These are phyloP conservation scores for Wickerhamiella siamensis DNA, from an alignment of 805 yeast species.

Conservation along the genomic window DNA sequence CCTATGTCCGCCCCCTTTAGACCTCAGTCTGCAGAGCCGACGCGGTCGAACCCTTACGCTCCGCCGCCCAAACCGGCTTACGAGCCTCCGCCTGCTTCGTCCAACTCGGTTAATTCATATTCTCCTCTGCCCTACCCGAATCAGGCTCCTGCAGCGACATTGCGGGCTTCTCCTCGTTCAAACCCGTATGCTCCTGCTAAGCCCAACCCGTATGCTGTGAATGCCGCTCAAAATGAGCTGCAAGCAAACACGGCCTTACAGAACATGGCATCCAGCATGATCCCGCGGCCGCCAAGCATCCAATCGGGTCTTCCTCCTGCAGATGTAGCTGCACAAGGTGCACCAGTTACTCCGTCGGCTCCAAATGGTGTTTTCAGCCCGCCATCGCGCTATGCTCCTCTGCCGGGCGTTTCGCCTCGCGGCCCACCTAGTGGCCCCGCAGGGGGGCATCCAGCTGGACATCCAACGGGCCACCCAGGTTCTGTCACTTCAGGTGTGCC, in stretches of 20 bases:
- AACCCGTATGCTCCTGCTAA: constrained; percentile 6
- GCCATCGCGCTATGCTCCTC: neutral
- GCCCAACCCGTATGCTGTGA: constrained; percentile 4
- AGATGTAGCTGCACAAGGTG: no score
- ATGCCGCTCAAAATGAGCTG: neutral
- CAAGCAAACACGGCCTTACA: neutral
- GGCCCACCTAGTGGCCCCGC: no score
- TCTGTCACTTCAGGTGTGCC: neutral
- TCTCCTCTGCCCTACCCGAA: constrained; percentile 13
- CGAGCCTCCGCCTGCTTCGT: neutral
- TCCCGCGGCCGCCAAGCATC: neutral
- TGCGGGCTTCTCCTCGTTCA: constrained; percentile 1
- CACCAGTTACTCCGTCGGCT: neutral
- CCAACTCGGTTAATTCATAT: constrained; percentile 6
- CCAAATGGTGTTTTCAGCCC: neutral
- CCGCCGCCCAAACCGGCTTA: neutral
- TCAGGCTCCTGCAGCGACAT: constrained; percentile 11
- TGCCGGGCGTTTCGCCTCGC: neutral
- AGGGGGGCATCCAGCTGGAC: no score
- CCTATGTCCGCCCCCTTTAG: neutral
- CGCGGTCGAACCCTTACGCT: neutral
- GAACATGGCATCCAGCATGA: neutral
- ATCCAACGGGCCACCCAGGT: no score
- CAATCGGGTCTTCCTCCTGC: neutral
- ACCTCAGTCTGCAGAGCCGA: neutral